Base-by-base conservation (phyloP, 176 grass and related monocot genomes). In the Aechmea fasciata region DNA sequence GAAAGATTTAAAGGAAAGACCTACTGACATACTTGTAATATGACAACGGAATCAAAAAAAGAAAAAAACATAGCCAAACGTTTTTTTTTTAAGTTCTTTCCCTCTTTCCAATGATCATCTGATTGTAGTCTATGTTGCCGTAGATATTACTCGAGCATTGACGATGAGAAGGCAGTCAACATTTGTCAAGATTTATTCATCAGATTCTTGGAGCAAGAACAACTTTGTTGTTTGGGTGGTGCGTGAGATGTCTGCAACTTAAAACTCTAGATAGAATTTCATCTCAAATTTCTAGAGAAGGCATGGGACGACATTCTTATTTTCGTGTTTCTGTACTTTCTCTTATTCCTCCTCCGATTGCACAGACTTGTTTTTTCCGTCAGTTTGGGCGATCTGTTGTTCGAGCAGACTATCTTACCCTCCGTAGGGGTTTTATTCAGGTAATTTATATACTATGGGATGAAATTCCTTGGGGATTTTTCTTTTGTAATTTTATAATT, bases 371-470 rank as follows among this genome's bases (percentile, higher is more conserved):
- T 77, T 97, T 97, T 73, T 76, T 97, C 5, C 83, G 86, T 7
- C 94, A 97, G 55, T 97, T 97, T 77, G 89, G 89, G 69, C 80
- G 83, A 41, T 97, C 89, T 79, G 94, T 97, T 71, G 89, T 92
- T 79, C 81, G 94, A 81, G 86, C 88, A 57, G 94, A 97, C 71
- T 97, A 92, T 52, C 86, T 97, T 78, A 97, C 91, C 20, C 94
- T 97, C 26, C 86, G 94, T 29, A 85, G 79, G 66, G 94, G 94
- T 76, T 99, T 99, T 82, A 93, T 99, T 68, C 70, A 87, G 89
- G 94, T 99, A 85, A 41, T 51, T 22, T 13, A 28, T 53, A 57
- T 68, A 55, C 13, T 28, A 7, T 15, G 18, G 13, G 47, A n/a
- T 47, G 28, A 22, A 18, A 6, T 64, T 71, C 10, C 22, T 67